Evolutionary conservation across 1,284 basidiomycete species (phyloP), one percentile per base, ranked within the genome.

Genomic region (Volvariella volvacea): DNA sequence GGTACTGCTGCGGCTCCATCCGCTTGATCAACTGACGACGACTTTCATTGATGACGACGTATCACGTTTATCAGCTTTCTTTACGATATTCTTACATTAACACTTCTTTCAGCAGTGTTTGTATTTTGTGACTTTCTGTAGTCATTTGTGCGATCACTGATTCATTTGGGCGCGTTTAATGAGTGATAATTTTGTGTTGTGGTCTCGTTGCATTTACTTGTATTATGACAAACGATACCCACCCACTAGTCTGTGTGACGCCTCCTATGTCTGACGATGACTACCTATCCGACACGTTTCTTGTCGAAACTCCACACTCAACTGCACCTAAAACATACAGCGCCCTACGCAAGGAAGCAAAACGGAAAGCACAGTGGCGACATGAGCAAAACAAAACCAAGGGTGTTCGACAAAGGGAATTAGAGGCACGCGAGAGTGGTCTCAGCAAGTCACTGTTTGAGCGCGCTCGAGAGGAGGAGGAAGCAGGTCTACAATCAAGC

Each of bases 201-300:
- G 58, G 55, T 59, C 47, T 61, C 55, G 52, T 60, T 57, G 52
- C 25, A 28, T 28, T 6, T 28, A 50, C 49, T 55, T 28, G 25
- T 28, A 50, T 50, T 55, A 52, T 54, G 45, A n/a, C n/a, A n/a
- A 57, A 54, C 43, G 50, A 54, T 56, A 48, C 47, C 44, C 39
- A 7, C 19, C 32, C 52, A 43, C 36, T 34, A 50, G n/a, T 50
- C 52, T 42, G 41, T 36, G 34, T 36, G 34, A 20, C 44, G 36
- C 43, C 50, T 47, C 44, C 6, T 48, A 43, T 16, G 28, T 17
- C 21, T 55, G 60, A 88, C 54, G 85, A 86, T 50, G 85, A 91
- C 65, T 91, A 91, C 56, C 73, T 91, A 40, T 89, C 87, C 12
- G 85, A 89, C 68, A 90, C 88, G 57, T 91, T 89, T 60, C 70